Evolutionary conservation across 768 basidiomycete genomes (phyloP), one percentile per base, ranked within the genome.

Genomic region (Strobilomyces confusus): DNA sequence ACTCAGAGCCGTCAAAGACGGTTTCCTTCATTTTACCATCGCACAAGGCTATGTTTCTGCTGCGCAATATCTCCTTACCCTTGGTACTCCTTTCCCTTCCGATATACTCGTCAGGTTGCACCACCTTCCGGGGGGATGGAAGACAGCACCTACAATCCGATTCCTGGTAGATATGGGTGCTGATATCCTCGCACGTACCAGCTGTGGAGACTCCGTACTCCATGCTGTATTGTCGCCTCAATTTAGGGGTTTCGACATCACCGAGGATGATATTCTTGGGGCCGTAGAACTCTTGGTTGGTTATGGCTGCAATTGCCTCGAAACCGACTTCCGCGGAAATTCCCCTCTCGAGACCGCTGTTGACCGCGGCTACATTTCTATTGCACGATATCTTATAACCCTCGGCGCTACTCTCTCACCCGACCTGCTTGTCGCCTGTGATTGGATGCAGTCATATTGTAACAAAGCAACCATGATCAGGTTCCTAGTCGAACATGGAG

Each of bases 191-290:
- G 48, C 25, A 20, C 37, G 4, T 2, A 5, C 3, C 25, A 22
- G 14, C 19, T 1, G 30, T 17, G 48, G 48, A 9, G 14, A 38
- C 13, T 30, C 48, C 20, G 2, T 40, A 5, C 26, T 49, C 9
- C 37, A 49, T 11, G 13, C 15, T 4, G 4, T 41, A 13, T 41
- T 41, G 20, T 11, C 9, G 1, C 4, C 34, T 17, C 7, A 1
- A 7, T 7, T 1, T 17, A 12, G 1, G 11, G 11, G 5, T 1
- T 14, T 12, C 14, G 4, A 33, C 33, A 2, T n/a, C 3, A 0
- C 7, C 11, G 36, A 46, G 0, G 5, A 7, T 9, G 9, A 52
- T 9, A n/a, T 20, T 1, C 17, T 48, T 13, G 22, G 23, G 14
- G 8, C 9, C 1, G 20, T 34, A 13, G 36, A 52, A 30, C 9